Conservation (phyloP, 2,329 filamentous ascomycete genomes). For the Exophiala bonariae region DNA sequence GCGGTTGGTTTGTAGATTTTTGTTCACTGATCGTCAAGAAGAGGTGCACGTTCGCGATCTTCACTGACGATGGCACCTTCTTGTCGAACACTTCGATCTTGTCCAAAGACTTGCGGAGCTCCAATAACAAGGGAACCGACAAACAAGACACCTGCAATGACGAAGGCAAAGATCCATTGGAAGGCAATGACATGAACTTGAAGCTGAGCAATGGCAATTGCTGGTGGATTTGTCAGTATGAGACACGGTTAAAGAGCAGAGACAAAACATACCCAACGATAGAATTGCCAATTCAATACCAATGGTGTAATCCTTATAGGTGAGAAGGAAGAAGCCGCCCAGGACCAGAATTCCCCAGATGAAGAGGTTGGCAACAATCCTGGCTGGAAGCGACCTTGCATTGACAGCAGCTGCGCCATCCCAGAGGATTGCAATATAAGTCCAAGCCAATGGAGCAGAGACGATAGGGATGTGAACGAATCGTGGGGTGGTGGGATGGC, state of each 20-base stretch:
- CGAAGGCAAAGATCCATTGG: slow-evolving; percentile 91
- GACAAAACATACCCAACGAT: slow-evolving; percentile 60
- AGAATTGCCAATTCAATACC: slow-evolving; percentile 77
- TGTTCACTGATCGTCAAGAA: slow-evolving; percentile 46
- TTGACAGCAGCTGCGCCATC: slow-evolving; percentile 82
- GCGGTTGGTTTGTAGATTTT: too few relatives aligned
- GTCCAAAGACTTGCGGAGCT: slow-evolving; percentile 63
- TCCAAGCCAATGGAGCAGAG: slow-evolving; percentile 80
- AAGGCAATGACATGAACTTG: slow-evolving; percentile 70
- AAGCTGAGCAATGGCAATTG: slow-evolving; percentile 76
- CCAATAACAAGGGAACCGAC: slow-evolving; percentile 65
- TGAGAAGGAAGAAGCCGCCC: slow-evolving; percentile 72
- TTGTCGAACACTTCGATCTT: slow-evolving; percentile 52
- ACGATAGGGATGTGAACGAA: slow-evolving; percentile 76
- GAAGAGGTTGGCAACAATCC: slow-evolving; percentile 81
- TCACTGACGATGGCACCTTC: slow-evolving; percentile 45
- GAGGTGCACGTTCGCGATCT: slow-evolving; percentile 55
- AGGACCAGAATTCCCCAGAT: slow-evolving; percentile 81
- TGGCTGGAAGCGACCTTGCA: slow-evolving; percentile 64
- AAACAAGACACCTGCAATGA: slow-evolving; percentile 75
- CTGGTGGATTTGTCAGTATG: slow-evolving; percentile 33
- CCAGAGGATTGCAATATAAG: slow-evolving; percentile 84
- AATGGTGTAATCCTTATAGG: slow-evolving; percentile 74
- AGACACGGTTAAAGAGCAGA: not conserved
- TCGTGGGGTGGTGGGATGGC: slow-evolving; percentile 68